Base-by-base conservation (phyloP, 768 basidiomycete species). In the Russula brevipes region DNA sequence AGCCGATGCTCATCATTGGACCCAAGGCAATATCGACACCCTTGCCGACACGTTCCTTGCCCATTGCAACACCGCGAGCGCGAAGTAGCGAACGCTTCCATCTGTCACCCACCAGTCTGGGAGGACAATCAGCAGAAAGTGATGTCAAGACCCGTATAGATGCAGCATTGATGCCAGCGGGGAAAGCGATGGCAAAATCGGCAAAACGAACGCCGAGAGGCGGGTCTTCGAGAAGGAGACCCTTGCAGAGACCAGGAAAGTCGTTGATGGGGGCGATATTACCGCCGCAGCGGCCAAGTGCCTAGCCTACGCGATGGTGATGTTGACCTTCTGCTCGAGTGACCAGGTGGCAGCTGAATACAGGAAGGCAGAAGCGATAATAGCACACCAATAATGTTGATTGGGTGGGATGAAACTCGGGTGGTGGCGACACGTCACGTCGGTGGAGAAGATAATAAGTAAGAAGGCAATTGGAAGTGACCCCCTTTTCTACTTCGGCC, bases 1-100 rank as follows among this genome's bases (percentile, higher is more conserved):
- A 83, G 4, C 87, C 89, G 78, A 95, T 82, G 72, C 94, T 93
- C 85, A 91, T 94, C 87, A 90, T 90, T 0, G 91, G 82, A 33
- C 81, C 78, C 3, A 94, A 80, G 10, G 85, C 87, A 54, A 95
- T 76, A 68, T 96, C 83, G 51, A 91, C 85, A 33, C 95, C 95
- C 71, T 95, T 94, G 36, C 83, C 85, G 60, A 80, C 80, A 75
- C 90, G 88, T 72, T 98, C 95, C 59, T 79, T 70, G 17, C 93
- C 94, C 84, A 97, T 89, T 47, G 82, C 85, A 3, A 82, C 70
- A 4, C 90, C 94, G 33, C 94, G 85, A 17, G 77, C 74, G 57
- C 92, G 88, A 59, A 96, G 85, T 38, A 96, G 78, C 11, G 80
- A 78, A 49, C 88, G 89, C 68, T 92, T 24, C 24, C 24, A 24